phyloP scores from a whole-genome alignment of 1,139 yeast genomes.

The Yamadazyma triangularis region DNA sequence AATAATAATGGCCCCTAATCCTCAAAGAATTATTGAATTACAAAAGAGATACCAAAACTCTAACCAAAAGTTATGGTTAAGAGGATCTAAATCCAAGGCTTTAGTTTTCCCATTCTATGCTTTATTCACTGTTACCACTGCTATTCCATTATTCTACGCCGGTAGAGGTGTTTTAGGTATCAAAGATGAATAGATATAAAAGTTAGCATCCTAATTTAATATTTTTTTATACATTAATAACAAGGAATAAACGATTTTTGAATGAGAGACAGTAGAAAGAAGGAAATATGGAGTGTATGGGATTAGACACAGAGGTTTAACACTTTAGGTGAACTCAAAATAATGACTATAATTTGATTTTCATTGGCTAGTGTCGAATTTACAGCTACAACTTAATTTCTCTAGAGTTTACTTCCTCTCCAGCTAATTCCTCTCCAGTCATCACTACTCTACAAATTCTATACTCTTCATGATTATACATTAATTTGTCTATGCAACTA shows the following conservation, averaged over 20 bases:
- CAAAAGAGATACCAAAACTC: slow-evolving; percentile 74
- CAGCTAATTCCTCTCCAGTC: too few species aligned
- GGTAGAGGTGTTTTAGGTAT: slow-evolving; percentile 76
- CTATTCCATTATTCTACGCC: slow-evolving; percentile 67
- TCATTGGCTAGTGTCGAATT: too few species aligned
- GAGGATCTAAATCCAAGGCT: slow-evolving; percentile 69
- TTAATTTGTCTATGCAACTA: too few species aligned
- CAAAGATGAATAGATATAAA: slow-evolving; percentile 51
- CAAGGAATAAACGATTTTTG: too few species aligned
- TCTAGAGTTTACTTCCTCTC: too few species aligned
- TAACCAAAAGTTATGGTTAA: slow-evolving; percentile 71
- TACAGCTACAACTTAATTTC: too few species aligned
- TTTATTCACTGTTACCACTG: slow-evolving; percentile 68
- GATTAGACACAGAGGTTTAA: neutral
- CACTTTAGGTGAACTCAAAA: neutral
- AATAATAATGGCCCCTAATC: slow-evolving; percentile 38
- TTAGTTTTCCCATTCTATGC: slow-evolving; percentile 89
- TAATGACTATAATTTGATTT: too few species aligned
- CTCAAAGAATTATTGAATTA: slow-evolving; percentile 66
- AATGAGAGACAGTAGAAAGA: neutral
- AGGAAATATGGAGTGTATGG: neutral
- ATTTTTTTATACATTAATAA: too few species aligned
- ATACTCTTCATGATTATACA: too few species aligned
- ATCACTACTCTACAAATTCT: too few species aligned
- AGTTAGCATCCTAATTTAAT: too few species aligned